Evolutionary conservation across 106 monocot species (phyloP), one percentile per base, ranked within the genome.

Genomic region (Acorus gramineus): DNA sequence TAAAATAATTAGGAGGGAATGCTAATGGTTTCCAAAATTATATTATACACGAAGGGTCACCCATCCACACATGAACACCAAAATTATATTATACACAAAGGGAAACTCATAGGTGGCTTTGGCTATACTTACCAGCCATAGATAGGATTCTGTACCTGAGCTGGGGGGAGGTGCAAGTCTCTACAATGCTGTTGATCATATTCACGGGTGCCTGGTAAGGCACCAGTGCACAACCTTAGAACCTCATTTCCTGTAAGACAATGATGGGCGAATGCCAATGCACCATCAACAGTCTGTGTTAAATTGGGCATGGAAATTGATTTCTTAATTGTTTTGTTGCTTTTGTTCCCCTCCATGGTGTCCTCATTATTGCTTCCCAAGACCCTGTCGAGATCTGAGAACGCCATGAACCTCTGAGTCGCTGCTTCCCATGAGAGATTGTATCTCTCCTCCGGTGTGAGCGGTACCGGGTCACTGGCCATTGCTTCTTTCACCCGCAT

Each of bases 341-440:
- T 3, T 54, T 47, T 67, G 47, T 47, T 56, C 10, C 7, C 14
- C 6, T 46, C 49, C 5, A 9, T 44, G 7, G 59, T 43, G 42
- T 60, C 68, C 11, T 44, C 67, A 12, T 61, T 65, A 45, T 51
- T 82, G 11, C 50, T 52, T 42, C 53, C 43, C 64, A 92, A 71
- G 3, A 89, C 68, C 63, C 74, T 84, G 71, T 92, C 88, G 6
- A 99, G 86, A 49, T 99, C 98, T 4, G 92, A 92, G 70, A 79
- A 86, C 67, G 92, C 79, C 59, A 92, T 57, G 53, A 99, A 99
- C 49, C 98, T 80, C 63, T 86, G 61, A 3, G 98, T 99, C 12
- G 98, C 98, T 44, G 98, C 98, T 45, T 99, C 98, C 98, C 98
- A 99, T 13, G 98, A 99, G 11, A 99, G 72, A 68, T 76, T 78